These are phyloP conservation scores for Primulina huaijiensis DNA, from an alignment of 257 asterid genomes.

Conservation along the genomic window DNA sequence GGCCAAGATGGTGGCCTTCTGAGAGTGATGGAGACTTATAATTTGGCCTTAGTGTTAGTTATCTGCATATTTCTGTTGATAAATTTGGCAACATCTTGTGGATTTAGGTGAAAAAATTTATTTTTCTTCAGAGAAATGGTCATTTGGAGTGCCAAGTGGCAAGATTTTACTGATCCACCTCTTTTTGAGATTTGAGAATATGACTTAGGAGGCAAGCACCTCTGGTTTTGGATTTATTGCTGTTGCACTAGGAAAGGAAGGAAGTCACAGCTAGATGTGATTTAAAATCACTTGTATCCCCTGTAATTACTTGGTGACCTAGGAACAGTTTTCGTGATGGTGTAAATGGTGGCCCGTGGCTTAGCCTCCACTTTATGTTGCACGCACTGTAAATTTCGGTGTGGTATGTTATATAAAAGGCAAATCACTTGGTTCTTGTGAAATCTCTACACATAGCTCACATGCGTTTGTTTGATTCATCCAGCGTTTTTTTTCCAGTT, in stretches of 20 bases:
- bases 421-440: neutral
- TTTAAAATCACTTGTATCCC: neutral
- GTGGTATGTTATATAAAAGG: neutral
- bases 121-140: neutral
- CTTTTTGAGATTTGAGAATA: too few relatives aligned
- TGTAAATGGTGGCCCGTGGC: slow-evolving; percentile 13
- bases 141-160: neutral
- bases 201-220: too few relatives aligned
- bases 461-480: neutral
- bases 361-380: neutral
- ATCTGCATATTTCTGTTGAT: neutral
- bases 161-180: too few relatives aligned
- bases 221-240: neutral
- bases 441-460: neutral
- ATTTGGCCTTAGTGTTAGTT: neutral
- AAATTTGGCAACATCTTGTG: neutral
- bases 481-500: neutral
- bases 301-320: neutral
- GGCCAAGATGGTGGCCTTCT: slow-evolving; percentile 44
- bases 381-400: neutral
- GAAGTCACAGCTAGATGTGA: neutral
- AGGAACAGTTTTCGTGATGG: neutral
- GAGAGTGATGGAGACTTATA: slow-evolving; percentile 22
- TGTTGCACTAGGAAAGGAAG: neutral
- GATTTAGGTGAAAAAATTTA: neutral